A percentile compares a stretch with the other conserved stretches of the same genome.
Evolutionary conservation across 208 protist genomes (phyloP).

Genomic region (Borovskyia barvae): DNA sequence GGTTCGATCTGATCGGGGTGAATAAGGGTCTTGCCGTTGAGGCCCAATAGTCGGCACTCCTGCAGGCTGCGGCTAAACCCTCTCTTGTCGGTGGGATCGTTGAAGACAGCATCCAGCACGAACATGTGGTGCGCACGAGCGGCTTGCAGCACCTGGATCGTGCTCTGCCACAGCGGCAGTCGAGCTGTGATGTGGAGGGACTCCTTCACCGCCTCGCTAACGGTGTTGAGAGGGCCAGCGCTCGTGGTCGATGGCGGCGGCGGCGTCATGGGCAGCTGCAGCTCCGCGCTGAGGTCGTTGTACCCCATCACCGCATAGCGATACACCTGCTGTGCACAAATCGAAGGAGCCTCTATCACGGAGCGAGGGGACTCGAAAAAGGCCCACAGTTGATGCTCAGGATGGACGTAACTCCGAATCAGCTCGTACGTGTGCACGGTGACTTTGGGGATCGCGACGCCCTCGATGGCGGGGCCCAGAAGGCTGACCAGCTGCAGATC

Average conservation of each 20-base stretch:
- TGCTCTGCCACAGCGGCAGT: conserved; percentile 51
- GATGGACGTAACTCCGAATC: conserved; percentile 67
- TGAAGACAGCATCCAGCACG: conserved; percentile 74
- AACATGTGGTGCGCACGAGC: conserved; percentile 69
- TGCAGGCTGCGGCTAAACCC: conserved; percentile 61
- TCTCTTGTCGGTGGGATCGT: conserved; percentile 60
- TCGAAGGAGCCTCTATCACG: conserved; percentile 53
- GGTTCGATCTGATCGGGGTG: conserved; percentile 61
- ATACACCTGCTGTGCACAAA: conserved; percentile 71
- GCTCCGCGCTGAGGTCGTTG: conserved; percentile 54
- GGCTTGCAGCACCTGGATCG: conserved; percentile 56
- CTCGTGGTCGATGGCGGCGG: background rate
- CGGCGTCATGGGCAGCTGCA: conserved; percentile 37
- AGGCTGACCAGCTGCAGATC: conserved; percentile 76
- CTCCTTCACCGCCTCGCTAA: conserved; percentile 14
- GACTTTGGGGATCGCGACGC: conserved; percentile 72
- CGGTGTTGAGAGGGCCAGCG: background rate
- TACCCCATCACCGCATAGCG: conserved; percentile 68
- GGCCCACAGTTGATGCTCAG: conserved; percentile 77
- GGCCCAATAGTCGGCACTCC: conserved; percentile 59
- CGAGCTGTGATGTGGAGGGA: conserved; percentile 20
- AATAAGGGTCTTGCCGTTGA: conserved; percentile 79
- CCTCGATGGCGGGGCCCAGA: conserved; percentile 68
- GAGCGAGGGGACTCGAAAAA: conserved; percentile 78
- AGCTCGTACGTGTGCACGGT: conserved; percentile 43